Base-by-base conservation (phyloP, 768 basidiomycete species). In the Lentinula detonsa region DNA sequence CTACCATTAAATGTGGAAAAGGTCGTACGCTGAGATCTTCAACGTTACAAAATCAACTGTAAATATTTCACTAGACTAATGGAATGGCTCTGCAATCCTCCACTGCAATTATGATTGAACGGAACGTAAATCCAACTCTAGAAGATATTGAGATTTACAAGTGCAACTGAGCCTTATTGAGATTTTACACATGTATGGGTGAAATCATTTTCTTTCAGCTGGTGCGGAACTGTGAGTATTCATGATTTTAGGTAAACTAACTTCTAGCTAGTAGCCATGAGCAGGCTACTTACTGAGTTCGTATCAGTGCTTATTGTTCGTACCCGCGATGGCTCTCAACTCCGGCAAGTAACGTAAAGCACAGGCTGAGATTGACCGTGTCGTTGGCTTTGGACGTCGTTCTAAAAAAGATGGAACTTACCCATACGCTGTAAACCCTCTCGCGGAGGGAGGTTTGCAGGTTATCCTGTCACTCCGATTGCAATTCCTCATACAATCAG, bases 401-500 rank as follows among this genome's bases (percentile, higher is more conserved):
- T 70, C 70, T 2, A 62, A 64, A 69, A 69, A 18, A 34, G 61
- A 42, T 48, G 39, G 4, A 13, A 51, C 23, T 59, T 70, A 23
- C 70, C 28, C 71, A 11, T 72, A 72, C 42, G 56, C 69, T 21
- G 60, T 66, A 18, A 64, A 61, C 13, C 21, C 72, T n/a, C 18
- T 65, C 31, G 28, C 28, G 3, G 28, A 50, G 62, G 39, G 71
- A 72, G 54, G 52, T 63, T 7, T 57, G 67, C 13, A 45, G 71
- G 33, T 69, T 63, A 65, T 34, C 63, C 68, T 31, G 60, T 42
- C 8, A 21, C 4, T 33, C 43, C 43, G 2, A 18, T 58, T 70
- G 74, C 67, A 40, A 50, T 76, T 10, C 73, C 73, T 1, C 76
- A 76, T 62, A 62, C 35, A 7, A 5, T 45, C 16, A 43, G 64